Evolutionary conservation across 2,329 filamentous ascomycete genomes (phyloP).

Genomic region (Cytospora mali): DNA sequence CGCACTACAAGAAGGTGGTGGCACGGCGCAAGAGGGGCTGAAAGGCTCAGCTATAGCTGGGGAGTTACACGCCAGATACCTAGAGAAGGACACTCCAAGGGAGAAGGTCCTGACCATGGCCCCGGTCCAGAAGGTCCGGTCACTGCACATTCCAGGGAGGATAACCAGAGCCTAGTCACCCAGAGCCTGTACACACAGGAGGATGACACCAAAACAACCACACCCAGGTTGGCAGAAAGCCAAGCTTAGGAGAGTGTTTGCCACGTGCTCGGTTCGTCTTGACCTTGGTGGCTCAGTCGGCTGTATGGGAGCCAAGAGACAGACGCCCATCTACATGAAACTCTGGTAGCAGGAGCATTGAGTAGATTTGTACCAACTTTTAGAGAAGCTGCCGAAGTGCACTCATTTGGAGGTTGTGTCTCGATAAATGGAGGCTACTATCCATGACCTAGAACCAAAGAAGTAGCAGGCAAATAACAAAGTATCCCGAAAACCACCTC

Average conservation of each 20-base stretch:
- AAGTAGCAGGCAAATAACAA: not conserved
- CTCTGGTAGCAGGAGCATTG: not conserved
- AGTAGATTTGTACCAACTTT: not conserved
- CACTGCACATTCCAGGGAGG: not conserved
- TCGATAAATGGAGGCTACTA: not conserved
- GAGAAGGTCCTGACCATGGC: not conserved
- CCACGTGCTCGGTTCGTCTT: not conserved
- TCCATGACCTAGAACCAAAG: not conserved
- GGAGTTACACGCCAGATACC: conserved; percentile 15
- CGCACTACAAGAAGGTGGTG: conserved; percentile 81
- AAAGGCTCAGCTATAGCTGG: conserved; percentile 21
- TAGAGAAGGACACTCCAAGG: not conserved
- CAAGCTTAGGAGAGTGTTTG: not conserved
- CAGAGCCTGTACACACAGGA: conserved; percentile 1
- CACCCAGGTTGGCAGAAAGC: not conserved
- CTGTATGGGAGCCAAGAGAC: not conserved
- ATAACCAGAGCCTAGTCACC: not conserved
- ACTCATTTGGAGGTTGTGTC: not conserved
- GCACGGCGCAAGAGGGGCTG: conserved; percentile 36
- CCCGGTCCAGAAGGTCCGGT: not conserved
- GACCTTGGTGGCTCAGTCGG: not conserved
- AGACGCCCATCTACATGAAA: not conserved
- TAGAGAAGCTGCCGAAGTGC: not conserved
- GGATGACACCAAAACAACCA: not conserved
- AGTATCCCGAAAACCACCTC: not conserved